These are phyloP conservation scores for Citrus sp. DNA, from an alignment of 345 rosid species.

Conservation along the genomic window DNA sequence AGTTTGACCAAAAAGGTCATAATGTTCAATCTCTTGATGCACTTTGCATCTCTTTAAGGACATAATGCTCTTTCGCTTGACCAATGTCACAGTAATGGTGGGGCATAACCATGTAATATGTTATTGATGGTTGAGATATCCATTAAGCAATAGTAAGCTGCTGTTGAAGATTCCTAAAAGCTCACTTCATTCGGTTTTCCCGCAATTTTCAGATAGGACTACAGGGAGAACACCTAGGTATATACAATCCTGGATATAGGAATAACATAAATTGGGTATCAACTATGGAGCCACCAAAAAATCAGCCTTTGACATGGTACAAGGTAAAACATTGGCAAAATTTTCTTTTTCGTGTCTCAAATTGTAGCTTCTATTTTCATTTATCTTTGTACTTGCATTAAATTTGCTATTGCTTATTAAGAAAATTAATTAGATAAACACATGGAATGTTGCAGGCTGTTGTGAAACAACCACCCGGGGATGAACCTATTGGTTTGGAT, in stretches of 20 bases:
- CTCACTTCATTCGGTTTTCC: not conserved
- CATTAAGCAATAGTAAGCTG: no score
- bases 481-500: slow-evolving; percentile 90
- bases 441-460: slow-evolving; percentile 44
- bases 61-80: not conserved
- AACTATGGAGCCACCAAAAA: slow-evolving; percentile 59
- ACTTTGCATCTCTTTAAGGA: no score
- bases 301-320: slow-evolving; percentile 88
- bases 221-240: slow-evolving; percentile 71
- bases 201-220: slow-evolving; percentile 57
- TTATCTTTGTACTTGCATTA: not conserved
- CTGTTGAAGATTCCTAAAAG: not conserved
- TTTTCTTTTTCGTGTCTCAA: not conserved
- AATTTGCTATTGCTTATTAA: not conserved
- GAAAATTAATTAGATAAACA: not conserved
- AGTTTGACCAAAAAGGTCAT: not conserved
- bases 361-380: not conserved
- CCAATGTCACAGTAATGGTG: not conserved
- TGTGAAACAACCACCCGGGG: slow-evolving; percentile 72
- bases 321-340: slow-evolving; percentile 47
- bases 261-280: slow-evolving; percentile 55
- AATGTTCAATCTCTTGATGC: not conserved
- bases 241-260: slow-evolving; percentile 52
- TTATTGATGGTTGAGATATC: not conserved
- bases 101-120: not conserved